Evolutionary conservation across 495 filamentous ascomycete species (phyloP).

Genomic region (Penicillium goetzii): DNA sequence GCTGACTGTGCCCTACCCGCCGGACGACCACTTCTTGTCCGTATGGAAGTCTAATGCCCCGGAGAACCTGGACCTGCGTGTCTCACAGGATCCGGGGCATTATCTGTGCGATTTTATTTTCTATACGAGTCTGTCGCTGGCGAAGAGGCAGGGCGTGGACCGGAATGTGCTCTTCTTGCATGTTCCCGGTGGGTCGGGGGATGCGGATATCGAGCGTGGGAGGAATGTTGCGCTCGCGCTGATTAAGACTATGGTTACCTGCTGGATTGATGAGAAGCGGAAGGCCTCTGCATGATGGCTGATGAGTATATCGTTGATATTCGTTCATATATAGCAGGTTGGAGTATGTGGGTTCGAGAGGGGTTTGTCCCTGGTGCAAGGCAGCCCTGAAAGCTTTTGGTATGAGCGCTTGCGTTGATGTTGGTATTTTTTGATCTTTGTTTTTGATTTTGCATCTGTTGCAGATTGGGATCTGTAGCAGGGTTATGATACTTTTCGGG

Average conservation of each 20-base stretch:
- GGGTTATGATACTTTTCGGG: background rate
- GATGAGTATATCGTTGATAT: background rate
- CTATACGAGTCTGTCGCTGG: constrained; percentile 69
- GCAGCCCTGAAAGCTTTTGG: background rate
- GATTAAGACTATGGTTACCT: constrained; percentile 67
- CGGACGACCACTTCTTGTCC: constrained; percentile 40
- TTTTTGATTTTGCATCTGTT: constrained; percentile 1
- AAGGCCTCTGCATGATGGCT: constrained; percentile 10
- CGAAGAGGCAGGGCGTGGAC: constrained; percentile 51
- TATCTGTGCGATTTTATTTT: constrained; percentile 90
- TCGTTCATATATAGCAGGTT: background rate
- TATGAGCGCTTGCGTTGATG: background rate
- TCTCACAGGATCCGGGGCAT: constrained; percentile 76
- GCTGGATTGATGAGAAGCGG: constrained; percentile 41
- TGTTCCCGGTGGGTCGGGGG: constrained; percentile 64
- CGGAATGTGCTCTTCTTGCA: constrained; percentile 76
- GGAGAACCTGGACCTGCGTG: constrained; percentile 56
- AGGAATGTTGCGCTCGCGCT: constrained; percentile 66
- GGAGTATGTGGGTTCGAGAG: background rate
- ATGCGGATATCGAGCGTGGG: constrained; percentile 61
- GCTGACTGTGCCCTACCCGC: constrained; percentile 30
- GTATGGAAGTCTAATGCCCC: constrained; percentile 40
- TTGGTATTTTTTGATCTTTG: background rate
- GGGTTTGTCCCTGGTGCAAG: background rate
- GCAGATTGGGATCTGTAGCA: background rate